Base-by-base conservation (phyloP, 164 flowering plant genomes). In the Vitis amurensis region DNA sequence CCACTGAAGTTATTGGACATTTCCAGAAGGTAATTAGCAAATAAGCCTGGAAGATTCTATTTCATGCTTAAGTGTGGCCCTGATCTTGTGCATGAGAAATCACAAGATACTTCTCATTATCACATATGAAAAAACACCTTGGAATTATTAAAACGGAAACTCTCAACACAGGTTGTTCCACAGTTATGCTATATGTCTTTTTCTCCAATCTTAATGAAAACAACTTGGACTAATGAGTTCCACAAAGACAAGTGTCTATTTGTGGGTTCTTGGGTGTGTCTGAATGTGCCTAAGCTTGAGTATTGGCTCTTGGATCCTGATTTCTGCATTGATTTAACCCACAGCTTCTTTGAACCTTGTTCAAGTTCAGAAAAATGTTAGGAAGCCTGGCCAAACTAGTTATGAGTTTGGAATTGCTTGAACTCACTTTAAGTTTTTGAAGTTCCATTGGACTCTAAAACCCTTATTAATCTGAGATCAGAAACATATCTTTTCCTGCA, bases 1-100 rank as follows among this genome's bases (percentile, higher is more conserved):
- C 83, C 71, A 91, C 97, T 11, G 89, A 88, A 78, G 87, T 81
- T 70, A 72, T 87, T 73, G 94, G 94, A 47, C 97, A 91, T 79
- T 91, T 91, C 75, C 97, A 91, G 77, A 66, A 87, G 88, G 90
- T 87, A 61, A 70, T 50, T 27, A 13, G 44, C 9, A 12, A 7
- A 58, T 66, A 6, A 68, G 12, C 57, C 37, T 11, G 55, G 27
- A 37, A 37, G 11, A 27, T 44, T 51, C 16, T 50, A 29, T 49
- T 37, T 50, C 51, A 48, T 56, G 13, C 29, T 48, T 12, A 57
- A 57, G 55, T 27, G 31, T 19, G 61, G 14, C 47, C 59, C n/a
- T 19, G 44, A 68, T 11, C 50, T 8, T 6, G 27, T 30, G 10
- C 53, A 50, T 62, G 48, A 62, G 53, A 27, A 15, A 1, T 4